These are phyloP conservation scores for Backusella australiensis DNA, from an alignment of 192 early-diverging fungal species.

Conservation along the genomic window DNA sequence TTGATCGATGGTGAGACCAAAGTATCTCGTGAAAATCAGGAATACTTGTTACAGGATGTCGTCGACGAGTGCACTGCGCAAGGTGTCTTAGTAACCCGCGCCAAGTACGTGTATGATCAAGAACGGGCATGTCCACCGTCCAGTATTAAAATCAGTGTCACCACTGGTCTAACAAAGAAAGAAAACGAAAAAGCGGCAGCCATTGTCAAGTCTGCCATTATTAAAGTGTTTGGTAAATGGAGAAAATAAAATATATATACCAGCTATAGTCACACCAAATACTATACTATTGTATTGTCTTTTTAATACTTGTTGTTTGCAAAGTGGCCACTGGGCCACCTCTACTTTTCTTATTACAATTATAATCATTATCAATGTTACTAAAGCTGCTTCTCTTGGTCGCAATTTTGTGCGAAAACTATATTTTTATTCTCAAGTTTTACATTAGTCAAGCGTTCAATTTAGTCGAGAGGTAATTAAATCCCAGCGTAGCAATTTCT, in stretches of 20 bases:
- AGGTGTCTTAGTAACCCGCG: conserved; percentile 83
- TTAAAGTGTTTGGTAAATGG: conserved; percentile 49
- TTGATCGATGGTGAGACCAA: conserved; percentile 9
- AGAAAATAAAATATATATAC: conserved; percentile 11
- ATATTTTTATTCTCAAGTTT: too few species aligned
- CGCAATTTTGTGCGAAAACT: too few species aligned
- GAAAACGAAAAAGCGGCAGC: conserved; percentile 84
- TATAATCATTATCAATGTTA: too few species aligned
- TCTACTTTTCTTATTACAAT: too few species aligned
- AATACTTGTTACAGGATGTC: conserved; percentile 74
- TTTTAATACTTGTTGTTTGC: too few species aligned
- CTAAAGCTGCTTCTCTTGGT: too few species aligned
- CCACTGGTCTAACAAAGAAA: conserved; percentile 72
- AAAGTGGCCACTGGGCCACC: too few species aligned
- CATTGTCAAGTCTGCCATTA: conserved; percentile 71
- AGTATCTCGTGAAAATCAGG: conserved; percentile 65
- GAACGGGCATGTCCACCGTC: conserved; percentile 73
- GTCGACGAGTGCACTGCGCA: conserved; percentile 75
- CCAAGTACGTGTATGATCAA: conserved; percentile 85
- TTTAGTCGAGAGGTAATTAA: too few species aligned
- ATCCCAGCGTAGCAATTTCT: too few species aligned
- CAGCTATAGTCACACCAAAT: too few species aligned
- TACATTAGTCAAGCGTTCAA: too few species aligned
- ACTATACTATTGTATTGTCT: too few species aligned
- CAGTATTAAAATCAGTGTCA: conserved; percentile 81